phyloP scores from a whole-genome alignment of 2,329 filamentous ascomycete genomes.

The Fusarium pseudocircinatum region DNA sequence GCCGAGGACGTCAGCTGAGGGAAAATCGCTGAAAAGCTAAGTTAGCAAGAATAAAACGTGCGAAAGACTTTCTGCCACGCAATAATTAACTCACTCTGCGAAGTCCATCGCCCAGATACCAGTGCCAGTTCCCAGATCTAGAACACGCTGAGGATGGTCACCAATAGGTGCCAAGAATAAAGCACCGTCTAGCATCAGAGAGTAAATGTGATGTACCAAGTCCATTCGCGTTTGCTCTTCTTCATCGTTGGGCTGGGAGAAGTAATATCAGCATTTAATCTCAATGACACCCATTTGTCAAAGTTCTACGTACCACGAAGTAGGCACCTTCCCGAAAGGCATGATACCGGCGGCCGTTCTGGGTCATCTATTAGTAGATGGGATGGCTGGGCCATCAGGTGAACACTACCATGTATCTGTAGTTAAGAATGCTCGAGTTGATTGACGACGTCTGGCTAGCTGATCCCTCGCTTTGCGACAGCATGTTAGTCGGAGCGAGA shows the following conservation, averaged over 20 bases:
- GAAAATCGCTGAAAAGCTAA: background rate
- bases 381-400: background rate
- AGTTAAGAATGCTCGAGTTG: background rate
- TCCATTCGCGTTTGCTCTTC: background rate
- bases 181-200: background rate
- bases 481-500: background rate
- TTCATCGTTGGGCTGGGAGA: background rate
- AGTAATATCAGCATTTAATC: background rate
- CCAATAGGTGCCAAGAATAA: background rate
- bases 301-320: background rate
- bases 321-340: background rate
- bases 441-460: background rate
- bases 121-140: background rate
- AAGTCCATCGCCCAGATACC: background rate
- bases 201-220: background rate
- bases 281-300: background rate
- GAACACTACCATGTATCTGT: background rate
- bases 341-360: background rate
- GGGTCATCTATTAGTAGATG: background rate
- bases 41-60: background rate
- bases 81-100: background rate
- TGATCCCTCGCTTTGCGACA: background rate
- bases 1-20: background rate
- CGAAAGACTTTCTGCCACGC: accelerated
- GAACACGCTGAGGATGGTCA: background rate